A percentile compares a stretch with the other conserved stretches of the same genome.
phyloP scores from a whole-genome alignment of 2,329 filamentous ascomycete genomes.

The Didymellaceae sp. region DNA sequence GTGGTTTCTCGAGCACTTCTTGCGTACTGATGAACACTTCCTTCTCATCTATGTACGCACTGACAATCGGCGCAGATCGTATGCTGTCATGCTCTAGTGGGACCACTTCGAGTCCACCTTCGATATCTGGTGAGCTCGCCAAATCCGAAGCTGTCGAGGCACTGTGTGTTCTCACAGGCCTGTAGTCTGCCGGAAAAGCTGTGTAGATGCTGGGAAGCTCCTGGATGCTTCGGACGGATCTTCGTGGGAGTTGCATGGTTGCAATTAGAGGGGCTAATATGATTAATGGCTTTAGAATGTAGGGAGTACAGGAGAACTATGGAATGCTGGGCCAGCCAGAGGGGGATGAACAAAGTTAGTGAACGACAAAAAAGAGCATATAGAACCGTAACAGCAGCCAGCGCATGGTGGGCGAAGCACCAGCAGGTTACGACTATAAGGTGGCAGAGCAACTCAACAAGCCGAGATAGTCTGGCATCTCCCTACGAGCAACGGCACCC shows the following conservation, averaged over 20 bases:
- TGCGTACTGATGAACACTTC: slow-evolving; percentile 29
- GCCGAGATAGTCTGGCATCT: not conserved
- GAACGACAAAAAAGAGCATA: slow-evolving; percentile 18
- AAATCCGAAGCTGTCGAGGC: slow-evolving; percentile 20
- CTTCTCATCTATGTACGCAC: slow-evolving; percentile 36
- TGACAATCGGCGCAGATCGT: slow-evolving; percentile 35
- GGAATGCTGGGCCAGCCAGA: slow-evolving; percentile 27
- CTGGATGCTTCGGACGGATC: slow-evolving; percentile 31
- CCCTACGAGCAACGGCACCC: slow-evolving; percentile 1
- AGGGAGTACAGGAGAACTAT: no score
- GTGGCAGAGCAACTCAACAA: slow-evolving; percentile 1
- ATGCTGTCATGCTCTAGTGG: slow-evolving; percentile 36
- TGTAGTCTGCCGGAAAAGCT: slow-evolving; percentile 25
- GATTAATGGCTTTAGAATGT: no score
- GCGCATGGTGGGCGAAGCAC: slow-evolving; percentile 15
- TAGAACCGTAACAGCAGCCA: slow-evolving; percentile 25
- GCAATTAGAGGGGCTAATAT: not conserved
- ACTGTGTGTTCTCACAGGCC: slow-evolving; percentile 15
- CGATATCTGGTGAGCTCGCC: slow-evolving; percentile 23
- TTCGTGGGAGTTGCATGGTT: slow-evolving; percentile 35
- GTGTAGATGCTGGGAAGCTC: slow-evolving; percentile 40
- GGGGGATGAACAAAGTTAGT: slow-evolving; percentile 5
- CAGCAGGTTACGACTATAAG: slow-evolving; percentile 22
- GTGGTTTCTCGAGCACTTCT: slow-evolving; percentile 27
- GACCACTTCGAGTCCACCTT: slow-evolving; percentile 42